These are phyloP conservation scores for Podospora pseudocomata DNA, from an alignment of 495 filamentous ascomycete genomes.

Conservation along the genomic window DNA sequence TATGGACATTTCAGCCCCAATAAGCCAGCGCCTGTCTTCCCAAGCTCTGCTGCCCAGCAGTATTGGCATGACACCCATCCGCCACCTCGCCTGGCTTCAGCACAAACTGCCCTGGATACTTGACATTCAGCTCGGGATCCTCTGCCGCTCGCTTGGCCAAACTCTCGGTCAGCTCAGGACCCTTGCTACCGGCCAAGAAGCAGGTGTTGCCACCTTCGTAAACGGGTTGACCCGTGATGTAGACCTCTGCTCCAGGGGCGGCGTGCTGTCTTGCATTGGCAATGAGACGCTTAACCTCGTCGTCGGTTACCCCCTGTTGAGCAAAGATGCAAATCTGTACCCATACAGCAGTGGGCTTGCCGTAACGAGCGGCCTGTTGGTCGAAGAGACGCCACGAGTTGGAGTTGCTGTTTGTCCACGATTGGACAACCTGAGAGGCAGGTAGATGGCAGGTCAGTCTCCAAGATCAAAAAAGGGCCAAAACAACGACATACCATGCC, in stretches of 20 bases:
- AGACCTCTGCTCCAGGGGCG: slow-evolving; percentile 27
- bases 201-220: slow-evolving; percentile 28
- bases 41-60: slow-evolving; percentile 26
- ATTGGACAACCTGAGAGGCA: slow-evolving; percentile 19
- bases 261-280: slow-evolving; percentile 29
- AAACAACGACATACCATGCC: slow-evolving; percentile 16
- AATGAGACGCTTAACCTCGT: slow-evolving; percentile 32
- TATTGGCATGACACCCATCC: slow-evolving; percentile 32
- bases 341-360: slow-evolving; percentile 25
- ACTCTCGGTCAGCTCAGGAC: slow-evolving; percentile 23
- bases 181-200: slow-evolving; percentile 25
- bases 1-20: slow-evolving; percentile 20
- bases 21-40: slow-evolving; percentile 29
- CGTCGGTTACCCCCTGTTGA: slow-evolving; percentile 25
- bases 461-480: too few relatives aligned
- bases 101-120: slow-evolving; percentile 29
- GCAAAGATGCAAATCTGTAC: slow-evolving; percentile 31
- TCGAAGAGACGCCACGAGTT: slow-evolving; percentile 23
- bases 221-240: slow-evolving; percentile 30
- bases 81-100: slow-evolving; percentile 26
- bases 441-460: neutral
- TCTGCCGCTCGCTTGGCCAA: slow-evolving; percentile 28
- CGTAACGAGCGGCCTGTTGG: slow-evolving; percentile 23
- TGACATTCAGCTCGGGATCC: slow-evolving; percentile 22
- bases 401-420: slow-evolving; percentile 28